Percentiles rank a stretch among this genome's conserved stretches.
Evolutionary conservation across 1,139 yeast genomes (phyloP).

Genomic region (Pichia sp.): DNA sequence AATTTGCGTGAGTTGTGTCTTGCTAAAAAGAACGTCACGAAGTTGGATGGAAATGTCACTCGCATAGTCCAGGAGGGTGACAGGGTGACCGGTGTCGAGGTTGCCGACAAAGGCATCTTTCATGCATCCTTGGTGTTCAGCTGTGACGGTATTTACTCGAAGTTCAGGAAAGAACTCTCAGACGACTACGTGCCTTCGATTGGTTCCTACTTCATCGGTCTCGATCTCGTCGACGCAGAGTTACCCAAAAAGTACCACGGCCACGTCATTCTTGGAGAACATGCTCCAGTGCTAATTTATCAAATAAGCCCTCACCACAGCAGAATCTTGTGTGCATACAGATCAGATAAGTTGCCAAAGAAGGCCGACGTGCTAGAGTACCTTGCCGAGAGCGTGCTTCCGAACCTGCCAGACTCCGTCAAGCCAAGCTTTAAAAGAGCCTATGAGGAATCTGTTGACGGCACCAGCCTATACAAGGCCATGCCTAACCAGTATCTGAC

Average conservation of each 20-base stretch:
- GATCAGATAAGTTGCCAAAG: constrained; percentile 71
- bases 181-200: constrained; percentile 54
- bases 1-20: constrained; percentile 73
- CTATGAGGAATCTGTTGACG: constrained; percentile 34
- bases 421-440: constrained; percentile 65
- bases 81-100: constrained; percentile 66
- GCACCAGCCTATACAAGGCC: constrained; percentile 54
- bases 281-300: constrained; percentile 84
- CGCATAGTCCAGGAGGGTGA: constrained; percentile 51
- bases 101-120: constrained; percentile 40
- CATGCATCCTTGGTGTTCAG: constrained; percentile 65
- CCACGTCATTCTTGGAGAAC: constrained; percentile 82
- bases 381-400: constrained; percentile 56
- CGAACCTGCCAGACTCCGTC: constrained; percentile 61
- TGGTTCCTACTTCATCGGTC: constrained; percentile 83
- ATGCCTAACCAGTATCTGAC: constrained; percentile 95
- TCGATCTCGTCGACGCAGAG: constrained; percentile 66
- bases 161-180: constrained; percentile 72
- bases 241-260: constrained; percentile 77
- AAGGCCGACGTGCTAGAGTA: constrained; percentile 55
- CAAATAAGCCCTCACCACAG: constrained; percentile 83
- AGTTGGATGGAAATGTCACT: constrained; percentile 78
- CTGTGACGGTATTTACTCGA: constrained; percentile 94
- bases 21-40: constrained; percentile 64
- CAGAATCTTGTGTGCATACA: constrained; percentile 84